Evolutionary conservation across 805 yeast species (phyloP).

Genomic region (Kuraishia cidri): DNA sequence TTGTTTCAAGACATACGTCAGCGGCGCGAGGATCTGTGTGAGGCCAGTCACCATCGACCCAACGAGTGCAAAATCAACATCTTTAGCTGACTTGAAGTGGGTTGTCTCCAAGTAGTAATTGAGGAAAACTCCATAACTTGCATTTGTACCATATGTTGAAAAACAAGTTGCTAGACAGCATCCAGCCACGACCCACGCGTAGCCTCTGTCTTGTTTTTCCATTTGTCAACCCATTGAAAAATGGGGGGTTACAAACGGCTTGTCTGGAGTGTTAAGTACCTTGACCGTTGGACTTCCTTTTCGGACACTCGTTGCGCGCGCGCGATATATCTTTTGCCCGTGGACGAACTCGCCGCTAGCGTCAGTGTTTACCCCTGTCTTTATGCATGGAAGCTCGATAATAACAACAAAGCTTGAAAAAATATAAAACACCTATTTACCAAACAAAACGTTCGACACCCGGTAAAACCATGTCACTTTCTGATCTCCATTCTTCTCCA

Average conservation of each 20-base stretch:
- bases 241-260: too few species aligned
- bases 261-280: too few species aligned
- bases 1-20: slow-evolving; percentile 35
- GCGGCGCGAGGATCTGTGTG: slow-evolving; percentile 56
- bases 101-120: slow-evolving; percentile 38
- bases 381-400: too few species aligned
- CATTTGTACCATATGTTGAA: slow-evolving; percentile 49
- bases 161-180: not conserved
- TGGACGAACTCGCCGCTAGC: too few species aligned
- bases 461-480: not conserved
- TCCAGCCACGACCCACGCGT: slow-evolving; percentile 2
- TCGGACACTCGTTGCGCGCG: too few species aligned
- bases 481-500: too few species aligned
- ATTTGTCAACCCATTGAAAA: too few species aligned
- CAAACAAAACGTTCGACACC: not conserved
- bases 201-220: slow-evolving; percentile 1
- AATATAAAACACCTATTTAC: not conserved
- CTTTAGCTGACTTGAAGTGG: slow-evolving; percentile 40
- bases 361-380: too few species aligned
- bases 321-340: too few species aligned
- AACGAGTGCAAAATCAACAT: slow-evolving; percentile 48
- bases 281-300: too few species aligned
- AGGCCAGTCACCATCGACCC: slow-evolving; percentile 49
- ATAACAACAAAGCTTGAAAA: not conserved
- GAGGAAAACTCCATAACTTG: slow-evolving; percentile 51